These are phyloP conservation scores for Podospora appendiculata DNA, from an alignment of 495 filamentous ascomycete genomes.

Conservation along the genomic window DNA sequence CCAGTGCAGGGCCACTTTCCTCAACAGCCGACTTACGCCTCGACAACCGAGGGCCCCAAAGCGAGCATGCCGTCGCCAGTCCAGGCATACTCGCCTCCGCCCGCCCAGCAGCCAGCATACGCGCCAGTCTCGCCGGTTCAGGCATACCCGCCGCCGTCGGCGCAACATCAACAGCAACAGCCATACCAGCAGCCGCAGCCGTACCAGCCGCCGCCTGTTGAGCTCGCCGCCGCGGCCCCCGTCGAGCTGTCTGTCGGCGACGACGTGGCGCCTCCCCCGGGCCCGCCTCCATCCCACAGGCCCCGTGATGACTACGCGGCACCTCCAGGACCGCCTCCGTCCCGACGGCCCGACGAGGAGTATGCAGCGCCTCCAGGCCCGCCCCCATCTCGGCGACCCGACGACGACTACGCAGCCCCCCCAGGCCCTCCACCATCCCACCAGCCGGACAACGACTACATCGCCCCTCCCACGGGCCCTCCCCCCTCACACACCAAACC, in stretches of 20 bases:
- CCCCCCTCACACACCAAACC: conserved; percentile 38
- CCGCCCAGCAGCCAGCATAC: neutral
- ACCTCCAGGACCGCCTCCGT: conserved; percentile 30
- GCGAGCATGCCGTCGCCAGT: conserved; percentile 7
- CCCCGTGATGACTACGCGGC: conserved; percentile 21
- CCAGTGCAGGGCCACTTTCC: conserved; percentile 12
- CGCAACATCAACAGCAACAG: conserved; percentile 7
- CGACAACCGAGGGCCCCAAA: neutral
- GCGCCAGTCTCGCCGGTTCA: neutral
- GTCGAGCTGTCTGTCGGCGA: conserved; percentile 3
- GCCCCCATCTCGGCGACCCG: conserved; percentile 20
- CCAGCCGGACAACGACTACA: conserved; percentile 9
- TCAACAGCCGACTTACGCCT: conserved; percentile 18
- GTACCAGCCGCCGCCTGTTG: neutral
- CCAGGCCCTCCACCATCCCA: conserved; percentile 30
- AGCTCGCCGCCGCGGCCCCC: conserved; percentile 15
- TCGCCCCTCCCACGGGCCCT: conserved; percentile 32
- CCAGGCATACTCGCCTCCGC: neutral
- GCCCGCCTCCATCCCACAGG: conserved; percentile 19
- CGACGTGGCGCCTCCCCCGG: conserved; percentile 26
- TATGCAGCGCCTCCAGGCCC: conserved; percentile 12
- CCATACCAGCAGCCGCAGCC: conserved; percentile 13
- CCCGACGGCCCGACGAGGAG: conserved; percentile 19
- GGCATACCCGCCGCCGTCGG: neutral
- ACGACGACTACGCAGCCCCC: conserved; percentile 17